Conservation (phyloP, 2,329 filamentous ascomycete genomes). For the Cordyceps farinosa region DNA sequence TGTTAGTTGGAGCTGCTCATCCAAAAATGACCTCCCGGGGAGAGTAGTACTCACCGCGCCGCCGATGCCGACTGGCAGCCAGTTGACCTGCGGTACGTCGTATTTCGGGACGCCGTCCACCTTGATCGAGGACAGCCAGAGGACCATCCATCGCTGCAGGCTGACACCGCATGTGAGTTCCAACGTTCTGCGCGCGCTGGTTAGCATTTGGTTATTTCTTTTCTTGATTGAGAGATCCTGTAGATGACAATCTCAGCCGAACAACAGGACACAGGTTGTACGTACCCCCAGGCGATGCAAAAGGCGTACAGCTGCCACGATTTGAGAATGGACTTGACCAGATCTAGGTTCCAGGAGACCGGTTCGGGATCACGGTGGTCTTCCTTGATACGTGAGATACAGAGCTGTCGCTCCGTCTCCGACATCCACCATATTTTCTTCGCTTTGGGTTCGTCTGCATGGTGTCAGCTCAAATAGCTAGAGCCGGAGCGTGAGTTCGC, state of each 20-base stretch:
- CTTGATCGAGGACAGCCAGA: slow-evolving; percentile 11
- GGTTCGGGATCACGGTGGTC: slow-evolving; percentile 10
- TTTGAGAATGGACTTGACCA: background rate
- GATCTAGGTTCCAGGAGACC: background rate
- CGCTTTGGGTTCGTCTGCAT: slow-evolving; percentile 13
- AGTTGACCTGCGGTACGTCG: background rate
- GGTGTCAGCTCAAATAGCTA: background rate
- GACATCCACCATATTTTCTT: slow-evolving; percentile 17
- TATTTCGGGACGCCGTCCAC: background rate
- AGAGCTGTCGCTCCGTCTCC: slow-evolving; percentile 5
- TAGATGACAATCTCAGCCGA: no score
- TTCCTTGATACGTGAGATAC: slow-evolving; percentile 9
- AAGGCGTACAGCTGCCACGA: background rate
- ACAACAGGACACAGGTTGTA: background rate
- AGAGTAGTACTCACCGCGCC: background rate
- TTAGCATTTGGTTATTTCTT: background rate
- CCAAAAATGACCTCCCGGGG: no score
- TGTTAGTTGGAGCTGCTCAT: background rate
- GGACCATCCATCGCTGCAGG: slow-evolving; percentile 12
- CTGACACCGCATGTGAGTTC: slow-evolving; percentile 14
- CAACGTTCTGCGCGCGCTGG: background rate
- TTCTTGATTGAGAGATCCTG: no score
- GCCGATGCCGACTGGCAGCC: background rate
- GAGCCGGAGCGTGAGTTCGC: background rate
- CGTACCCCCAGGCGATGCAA: background rate